Conservation (phyloP, 2,329 filamentous ascomycete species). For the Stagonosporopsis cucurbitacearum region DNA sequence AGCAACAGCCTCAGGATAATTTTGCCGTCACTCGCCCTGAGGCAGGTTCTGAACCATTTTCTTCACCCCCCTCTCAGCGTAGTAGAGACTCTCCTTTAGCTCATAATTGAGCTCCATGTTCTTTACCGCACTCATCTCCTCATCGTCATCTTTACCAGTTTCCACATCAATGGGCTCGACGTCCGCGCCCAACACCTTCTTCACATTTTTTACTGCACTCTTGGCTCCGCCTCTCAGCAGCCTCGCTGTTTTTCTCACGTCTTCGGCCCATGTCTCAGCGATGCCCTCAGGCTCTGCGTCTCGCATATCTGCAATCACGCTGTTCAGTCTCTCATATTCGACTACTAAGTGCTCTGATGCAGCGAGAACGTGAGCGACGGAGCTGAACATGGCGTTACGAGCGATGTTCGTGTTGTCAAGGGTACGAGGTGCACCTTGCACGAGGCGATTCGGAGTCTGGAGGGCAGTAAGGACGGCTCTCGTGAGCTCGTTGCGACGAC, state of each 20-base stretch:
- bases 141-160: conserved; percentile 7
- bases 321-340: conserved; percentile 36
- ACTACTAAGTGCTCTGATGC: conserved; percentile 28
- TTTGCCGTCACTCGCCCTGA: not conserved
- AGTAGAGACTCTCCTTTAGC: conserved; percentile 31
- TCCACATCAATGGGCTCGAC: conserved; percentile 5
- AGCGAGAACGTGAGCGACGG: conserved; percentile 20
- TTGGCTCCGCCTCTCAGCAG: conserved; percentile 36
- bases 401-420: conserved; percentile 25
- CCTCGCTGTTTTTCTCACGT: conserved; percentile 31
- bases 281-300: conserved; percentile 24
- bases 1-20: not conserved
- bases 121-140: conserved; percentile 9
- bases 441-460: conserved; percentile 15
- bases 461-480: conserved; percentile 28
- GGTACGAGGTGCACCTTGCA: conserved; percentile 4
- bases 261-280: conserved; percentile 32
- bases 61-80: conserved; percentile 42
- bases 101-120: conserved; percentile 28
- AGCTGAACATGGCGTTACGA: conserved; percentile 23
- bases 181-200: conserved; percentile 34
- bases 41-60: conserved; percentile 41
- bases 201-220: conserved; percentile 37
- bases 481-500: conserved; percentile 32
- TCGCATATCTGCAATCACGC: conserved; percentile 23